Evolutionary conservation across 768 basidiomycete genomes (phyloP).

Genomic region (Tylopilus sp.): DNA sequence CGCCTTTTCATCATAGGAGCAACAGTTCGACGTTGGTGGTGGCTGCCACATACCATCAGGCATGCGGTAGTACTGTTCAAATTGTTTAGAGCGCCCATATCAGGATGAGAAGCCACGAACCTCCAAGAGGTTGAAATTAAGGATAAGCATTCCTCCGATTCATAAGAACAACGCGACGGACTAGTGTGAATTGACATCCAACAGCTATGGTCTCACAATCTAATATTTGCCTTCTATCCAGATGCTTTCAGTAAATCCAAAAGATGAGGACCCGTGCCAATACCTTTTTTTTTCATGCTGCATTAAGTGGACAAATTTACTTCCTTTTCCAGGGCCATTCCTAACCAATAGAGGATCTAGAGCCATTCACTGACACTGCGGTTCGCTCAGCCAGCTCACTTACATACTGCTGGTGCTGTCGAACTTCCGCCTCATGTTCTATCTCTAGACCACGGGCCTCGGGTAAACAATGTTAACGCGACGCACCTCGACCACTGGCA

Average conservation of each 20-base stretch:
- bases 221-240: slow-evolving; percentile 78
- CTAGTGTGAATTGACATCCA: slow-evolving; percentile 27
- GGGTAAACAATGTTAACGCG: too few relatives aligned
- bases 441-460: too few relatives aligned
- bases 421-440: too few relatives aligned
- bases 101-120: slow-evolving; percentile 63
- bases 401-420: too few relatives aligned
- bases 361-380: too few relatives aligned
- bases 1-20: slow-evolving; percentile 18
- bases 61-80: slow-evolving; percentile 77
- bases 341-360: too few relatives aligned
- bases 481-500: too few relatives aligned
- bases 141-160: slow-evolving; percentile 41
- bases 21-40: slow-evolving; percentile 39
- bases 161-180: slow-evolving; percentile 41
- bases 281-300: too few relatives aligned
- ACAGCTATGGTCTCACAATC: slow-evolving; percentile 23
- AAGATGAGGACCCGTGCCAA: too few relatives aligned
- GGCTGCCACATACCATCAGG: slow-evolving; percentile 46
- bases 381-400: too few relatives aligned
- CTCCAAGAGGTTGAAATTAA: slow-evolving; percentile 79
- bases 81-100: slow-evolving; percentile 82
- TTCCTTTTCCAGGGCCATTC: too few relatives aligned
- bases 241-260: slow-evolving; percentile 74
- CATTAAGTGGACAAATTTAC: too few relatives aligned